Evolutionary conservation across 2,329 filamentous ascomycete species (phyloP).

Genomic region (Colletotrichum chrysophilum): DNA sequence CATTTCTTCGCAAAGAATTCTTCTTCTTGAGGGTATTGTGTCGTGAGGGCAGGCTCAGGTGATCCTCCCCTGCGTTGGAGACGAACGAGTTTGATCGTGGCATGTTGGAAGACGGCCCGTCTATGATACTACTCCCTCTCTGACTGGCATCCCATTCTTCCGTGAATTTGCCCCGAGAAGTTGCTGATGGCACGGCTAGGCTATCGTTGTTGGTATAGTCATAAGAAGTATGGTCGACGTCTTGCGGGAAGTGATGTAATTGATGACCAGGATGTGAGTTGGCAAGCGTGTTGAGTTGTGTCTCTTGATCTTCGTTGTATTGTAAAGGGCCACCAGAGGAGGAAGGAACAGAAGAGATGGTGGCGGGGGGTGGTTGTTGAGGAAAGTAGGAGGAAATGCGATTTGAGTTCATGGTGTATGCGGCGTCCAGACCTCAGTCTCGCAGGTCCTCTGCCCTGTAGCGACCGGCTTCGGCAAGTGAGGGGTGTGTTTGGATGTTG

Average conservation of each 20-base stretch:
- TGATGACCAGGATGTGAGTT: slow-evolving; percentile 16
- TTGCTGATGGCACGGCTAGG: not conserved
- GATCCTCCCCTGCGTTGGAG: slow-evolving; percentile 52
- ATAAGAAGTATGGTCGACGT: not conserved
- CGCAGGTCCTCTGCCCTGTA: not conserved
- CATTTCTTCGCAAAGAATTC: slow-evolving; percentile 73
- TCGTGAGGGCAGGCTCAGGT: slow-evolving; percentile 45
- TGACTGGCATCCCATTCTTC: slow-evolving; percentile 76
- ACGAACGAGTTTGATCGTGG: slow-evolving; percentile 68
- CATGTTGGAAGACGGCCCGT: slow-evolving; percentile 50
- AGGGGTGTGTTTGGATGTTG: not conserved
- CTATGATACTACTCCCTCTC: slow-evolving; percentile 68
- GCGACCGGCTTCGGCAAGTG: not conserved
- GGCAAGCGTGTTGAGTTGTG: slow-evolving; percentile 24
- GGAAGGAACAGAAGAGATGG: not conserved
- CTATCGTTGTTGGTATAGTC: not conserved
- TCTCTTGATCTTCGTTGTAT: slow-evolving; percentile 15
- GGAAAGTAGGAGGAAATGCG: slow-evolving; percentile 15
- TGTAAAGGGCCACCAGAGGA: not conserved
- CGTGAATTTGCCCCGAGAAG: slow-evolving; percentile 59
- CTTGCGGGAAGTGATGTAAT: not conserved
- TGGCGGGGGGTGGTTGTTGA: slow-evolving; percentile 2
- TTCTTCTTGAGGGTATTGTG: slow-evolving; percentile 89
- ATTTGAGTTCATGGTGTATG: slow-evolving; percentile 8
- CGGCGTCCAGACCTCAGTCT: not conserved